Evolutionary conservation across 2,329 filamentous ascomycete genomes (phyloP).

Genomic region (Sporothrix globosa): DNA sequence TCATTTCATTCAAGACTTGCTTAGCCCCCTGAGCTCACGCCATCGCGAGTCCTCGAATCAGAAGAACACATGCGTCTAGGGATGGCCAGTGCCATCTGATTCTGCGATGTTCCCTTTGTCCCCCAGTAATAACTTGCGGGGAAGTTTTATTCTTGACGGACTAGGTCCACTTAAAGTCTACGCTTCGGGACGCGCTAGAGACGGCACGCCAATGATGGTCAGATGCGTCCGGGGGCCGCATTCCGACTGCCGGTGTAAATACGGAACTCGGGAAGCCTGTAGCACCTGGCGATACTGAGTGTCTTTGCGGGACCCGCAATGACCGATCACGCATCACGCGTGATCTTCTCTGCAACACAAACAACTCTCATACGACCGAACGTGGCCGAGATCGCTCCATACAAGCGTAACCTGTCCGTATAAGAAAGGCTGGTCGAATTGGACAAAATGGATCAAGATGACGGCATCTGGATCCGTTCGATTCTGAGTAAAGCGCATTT

Average conservation of each 20-base stretch:
- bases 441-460: not conserved
- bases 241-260: constrained; percentile 12
- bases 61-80: not conserved
- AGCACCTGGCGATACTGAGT: not conserved
- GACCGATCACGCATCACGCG: not conserved
- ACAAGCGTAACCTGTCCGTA: not conserved
- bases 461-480: not conserved
- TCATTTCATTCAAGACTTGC: constrained; percentile 22
- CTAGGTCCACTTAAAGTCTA: not conserved
- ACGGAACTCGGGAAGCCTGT: not conserved
- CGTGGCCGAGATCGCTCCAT: not conserved
- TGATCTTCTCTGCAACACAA: not conserved
- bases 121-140: not conserved
- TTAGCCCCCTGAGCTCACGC: constrained; percentile 13
- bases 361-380: not conserved
- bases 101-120: not conserved
- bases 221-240: not conserved
- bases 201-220: not conserved
- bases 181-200: not conserved
- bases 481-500: not conserved
- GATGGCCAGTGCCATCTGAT: not conserved
- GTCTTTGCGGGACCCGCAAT: not conserved
- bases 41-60: constrained; percentile 27
- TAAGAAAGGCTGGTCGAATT: not conserved
- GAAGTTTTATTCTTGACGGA: not conserved